Evolutionary conservation across 2,329 filamentous ascomycete species (phyloP).

Genomic region (Calonectria hawksworthii): DNA sequence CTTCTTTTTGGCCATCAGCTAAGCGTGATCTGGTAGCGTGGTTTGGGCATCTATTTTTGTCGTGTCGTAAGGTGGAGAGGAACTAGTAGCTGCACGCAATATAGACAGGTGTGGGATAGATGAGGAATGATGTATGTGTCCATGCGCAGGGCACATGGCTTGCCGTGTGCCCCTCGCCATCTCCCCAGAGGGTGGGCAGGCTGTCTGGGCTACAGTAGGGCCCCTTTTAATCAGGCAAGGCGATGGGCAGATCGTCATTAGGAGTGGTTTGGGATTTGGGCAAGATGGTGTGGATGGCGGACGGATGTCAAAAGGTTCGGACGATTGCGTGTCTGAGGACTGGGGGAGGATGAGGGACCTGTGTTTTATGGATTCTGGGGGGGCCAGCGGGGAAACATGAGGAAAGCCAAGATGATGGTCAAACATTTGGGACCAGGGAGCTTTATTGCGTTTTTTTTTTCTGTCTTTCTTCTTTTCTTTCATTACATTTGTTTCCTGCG

Average conservation of each 20-base stretch:
- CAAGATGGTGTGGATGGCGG: background rate
- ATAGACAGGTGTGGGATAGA: conserved; percentile 17
- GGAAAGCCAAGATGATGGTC: background rate
- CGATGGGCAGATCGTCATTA: background rate
- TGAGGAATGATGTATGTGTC: conserved; percentile 10
- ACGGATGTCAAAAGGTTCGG: conserved; percentile 3
- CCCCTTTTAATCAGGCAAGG: background rate
- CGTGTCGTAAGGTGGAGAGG: conserved; percentile 3
- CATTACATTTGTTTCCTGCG: background rate
- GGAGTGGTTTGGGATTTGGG: background rate
- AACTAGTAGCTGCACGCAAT: conserved; percentile 13
- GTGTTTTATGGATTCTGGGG: background rate
- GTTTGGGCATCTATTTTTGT: conserved; percentile 19
- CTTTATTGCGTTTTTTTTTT: background rate
- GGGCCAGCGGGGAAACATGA: background rate
- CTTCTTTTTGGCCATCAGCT: background rate
- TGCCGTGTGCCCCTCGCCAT: conserved; percentile 3
- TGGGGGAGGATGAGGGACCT: background rate
- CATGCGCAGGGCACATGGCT: background rate
- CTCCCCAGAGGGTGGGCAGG: background rate
- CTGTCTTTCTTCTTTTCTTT: background rate
- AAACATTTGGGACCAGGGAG: background rate
- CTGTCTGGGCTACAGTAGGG: conserved; percentile 1
- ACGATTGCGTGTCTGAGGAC: background rate
- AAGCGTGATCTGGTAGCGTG: background rate